Evolutionary conservation across 2,329 filamentous ascomycete genomes (phyloP).

Genomic region (Fusarium aywerte): DNA sequence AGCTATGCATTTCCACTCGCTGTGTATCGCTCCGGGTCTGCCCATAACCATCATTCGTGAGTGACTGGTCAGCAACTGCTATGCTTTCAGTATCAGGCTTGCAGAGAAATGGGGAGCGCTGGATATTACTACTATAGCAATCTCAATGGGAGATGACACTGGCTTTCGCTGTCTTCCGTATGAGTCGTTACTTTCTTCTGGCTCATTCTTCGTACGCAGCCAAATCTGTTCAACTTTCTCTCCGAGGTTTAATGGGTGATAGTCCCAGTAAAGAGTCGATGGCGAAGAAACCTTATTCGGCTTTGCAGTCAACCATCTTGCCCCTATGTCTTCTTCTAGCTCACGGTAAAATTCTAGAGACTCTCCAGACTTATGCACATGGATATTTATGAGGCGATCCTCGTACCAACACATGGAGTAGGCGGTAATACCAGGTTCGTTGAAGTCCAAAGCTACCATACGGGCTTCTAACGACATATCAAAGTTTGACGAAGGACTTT

Average conservation of each 20-base stretch:
- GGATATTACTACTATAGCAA: slow-evolving; percentile 15
- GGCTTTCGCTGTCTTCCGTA: not conserved
- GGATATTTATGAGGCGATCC: slow-evolving; percentile 4
- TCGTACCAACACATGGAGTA: slow-evolving; percentile 28
- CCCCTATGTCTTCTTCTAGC: not conserved
- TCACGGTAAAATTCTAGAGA: slow-evolving; percentile 13
- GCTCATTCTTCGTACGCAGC: not conserved
- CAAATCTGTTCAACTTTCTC: slow-evolving; percentile 26
- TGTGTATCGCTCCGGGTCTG: not conserved
- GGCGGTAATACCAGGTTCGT: slow-evolving; percentile 11
- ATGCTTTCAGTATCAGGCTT: slow-evolving; percentile 5
- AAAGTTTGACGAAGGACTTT: not conserved
- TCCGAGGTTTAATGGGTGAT: slow-evolving; percentile 2
- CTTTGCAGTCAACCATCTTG: not conserved
- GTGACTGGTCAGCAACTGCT: slow-evolving; percentile 22
- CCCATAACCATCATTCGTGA: slow-evolving; percentile 6
- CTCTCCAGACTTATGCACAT: slow-evolving; percentile 8
- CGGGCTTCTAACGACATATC: slow-evolving; percentile 3
- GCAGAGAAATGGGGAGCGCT: too few relatives aligned
- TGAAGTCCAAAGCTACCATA: slow-evolving; percentile 18
- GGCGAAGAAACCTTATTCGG: too few relatives aligned
- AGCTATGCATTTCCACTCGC: slow-evolving; percentile 23
- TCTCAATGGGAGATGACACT: not conserved
- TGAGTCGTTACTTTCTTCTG: not conserved
- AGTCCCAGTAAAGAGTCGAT: slow-evolving; percentile 2